Evolutionary conservation across 2,329 filamentous ascomycete species (phyloP).

Genomic region (Aspergillus novoparasiticus): DNA sequence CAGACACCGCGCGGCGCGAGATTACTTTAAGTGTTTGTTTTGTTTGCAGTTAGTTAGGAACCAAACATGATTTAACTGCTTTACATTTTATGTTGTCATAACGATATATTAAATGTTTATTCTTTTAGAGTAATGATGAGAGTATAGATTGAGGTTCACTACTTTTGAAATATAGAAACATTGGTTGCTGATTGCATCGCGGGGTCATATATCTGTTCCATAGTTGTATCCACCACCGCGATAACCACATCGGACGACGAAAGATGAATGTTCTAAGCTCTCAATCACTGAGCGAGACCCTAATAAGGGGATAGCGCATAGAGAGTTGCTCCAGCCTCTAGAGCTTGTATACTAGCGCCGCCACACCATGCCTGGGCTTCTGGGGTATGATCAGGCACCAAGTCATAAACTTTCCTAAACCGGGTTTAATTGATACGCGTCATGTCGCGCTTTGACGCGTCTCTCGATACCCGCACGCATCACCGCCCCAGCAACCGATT

Average conservation of each 20-base stretch:
- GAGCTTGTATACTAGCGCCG: not conserved
- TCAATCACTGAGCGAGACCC: not conserved
- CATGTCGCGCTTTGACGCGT: slow-evolving; percentile 20
- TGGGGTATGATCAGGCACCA: not conserved
- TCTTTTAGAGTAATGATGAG: not conserved
- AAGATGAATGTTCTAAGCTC: not conserved
- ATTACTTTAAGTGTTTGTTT: slow-evolving; percentile 26
- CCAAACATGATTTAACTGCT: not conserved
- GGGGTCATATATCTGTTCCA: not conserved
- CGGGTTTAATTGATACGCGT: slow-evolving; percentile 39
- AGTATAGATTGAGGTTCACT: not conserved
- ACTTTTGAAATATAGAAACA: not conserved
- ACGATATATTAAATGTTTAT: not conserved
- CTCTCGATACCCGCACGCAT: slow-evolving; percentile 8
- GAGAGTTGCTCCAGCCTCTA: not conserved
- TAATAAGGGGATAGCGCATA: not conserved
- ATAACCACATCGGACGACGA: not conserved
- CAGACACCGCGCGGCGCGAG: slow-evolving; percentile 16
- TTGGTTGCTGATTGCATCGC: not conserved
- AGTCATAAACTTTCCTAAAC: slow-evolving; percentile 24
- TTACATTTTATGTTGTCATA: not conserved
- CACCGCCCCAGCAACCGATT: slow-evolving; percentile 1
- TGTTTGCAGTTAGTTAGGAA: slow-evolving; percentile 24
- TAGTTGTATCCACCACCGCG: not conserved
- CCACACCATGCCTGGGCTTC: not conserved